phyloP scores from a whole-genome alignment of 140 eudicot species.

The Ambrosia hybrid region DNA sequence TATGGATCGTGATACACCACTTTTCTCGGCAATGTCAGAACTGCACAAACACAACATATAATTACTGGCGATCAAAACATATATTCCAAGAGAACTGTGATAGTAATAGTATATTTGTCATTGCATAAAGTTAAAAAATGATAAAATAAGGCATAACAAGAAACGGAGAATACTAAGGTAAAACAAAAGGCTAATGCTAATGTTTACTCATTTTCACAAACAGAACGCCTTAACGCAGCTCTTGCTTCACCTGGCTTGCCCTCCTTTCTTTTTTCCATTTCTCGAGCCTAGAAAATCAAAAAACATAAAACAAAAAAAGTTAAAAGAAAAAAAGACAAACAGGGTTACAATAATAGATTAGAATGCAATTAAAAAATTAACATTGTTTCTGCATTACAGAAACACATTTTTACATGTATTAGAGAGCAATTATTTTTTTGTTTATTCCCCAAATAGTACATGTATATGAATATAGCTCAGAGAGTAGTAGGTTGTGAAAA shows the following conservation, averaged over 20 bases:
- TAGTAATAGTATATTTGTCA: not conserved
- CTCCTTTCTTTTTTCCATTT: slow-evolving; percentile 94
- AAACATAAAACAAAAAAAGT: no score
- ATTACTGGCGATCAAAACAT: not conserved
- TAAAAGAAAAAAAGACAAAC: not conserved
- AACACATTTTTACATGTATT: not conserved
- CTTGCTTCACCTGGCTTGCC: slow-evolving; percentile 97
- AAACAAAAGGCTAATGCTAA: not conserved
- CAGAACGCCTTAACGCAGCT: slow-evolving; percentile 91
- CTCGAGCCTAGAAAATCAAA: slow-evolving; percentile 57
- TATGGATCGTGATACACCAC: slow-evolving; percentile 75
- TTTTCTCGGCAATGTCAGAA: slow-evolving; percentile 84
- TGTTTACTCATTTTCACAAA: slow-evolving; percentile 85
- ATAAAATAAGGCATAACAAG: not conserved
- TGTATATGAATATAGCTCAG: not conserved
- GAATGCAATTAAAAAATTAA: not conserved
- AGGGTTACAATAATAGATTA: not conserved
- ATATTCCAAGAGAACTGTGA: not conserved
- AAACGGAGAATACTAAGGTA: slow-evolving; percentile 4
- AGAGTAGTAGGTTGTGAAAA: not conserved
- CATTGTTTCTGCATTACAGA: not conserved
- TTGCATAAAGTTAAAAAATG: not conserved
- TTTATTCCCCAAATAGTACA: not conserved
- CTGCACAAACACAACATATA: slow-evolving; percentile 34
- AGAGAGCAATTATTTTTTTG: not conserved